Conservation (phyloP, 2,329 filamentous ascomycete genomes). For the Neopestalotiopsis sp. region DNA sequence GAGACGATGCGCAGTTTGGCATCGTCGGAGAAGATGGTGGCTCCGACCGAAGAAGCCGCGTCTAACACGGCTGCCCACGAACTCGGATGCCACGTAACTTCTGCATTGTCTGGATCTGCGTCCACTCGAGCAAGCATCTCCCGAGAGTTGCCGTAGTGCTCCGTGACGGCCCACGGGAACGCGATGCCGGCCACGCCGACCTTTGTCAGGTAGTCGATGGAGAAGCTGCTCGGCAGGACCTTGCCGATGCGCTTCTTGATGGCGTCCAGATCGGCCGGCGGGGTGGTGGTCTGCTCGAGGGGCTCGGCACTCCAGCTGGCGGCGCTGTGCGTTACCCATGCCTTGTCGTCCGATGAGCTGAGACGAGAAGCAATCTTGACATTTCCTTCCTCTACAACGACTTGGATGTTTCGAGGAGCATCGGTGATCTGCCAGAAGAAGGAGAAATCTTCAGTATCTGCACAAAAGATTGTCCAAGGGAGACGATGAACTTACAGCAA, state of each 20-base stretch:
- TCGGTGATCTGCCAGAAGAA: too few species aligned
- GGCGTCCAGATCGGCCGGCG: constrained; percentile 28
- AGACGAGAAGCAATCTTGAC: too few species aligned
- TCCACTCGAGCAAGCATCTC: constrained; percentile 48
- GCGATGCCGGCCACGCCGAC: constrained; percentile 46
- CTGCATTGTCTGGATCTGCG: constrained; percentile 29
- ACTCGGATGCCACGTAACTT: constrained; percentile 3
- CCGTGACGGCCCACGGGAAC: constrained; percentile 45
- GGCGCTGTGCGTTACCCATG: constrained; percentile 40
- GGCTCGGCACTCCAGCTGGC: constrained; percentile 18
- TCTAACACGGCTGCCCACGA: constrained; percentile 47
- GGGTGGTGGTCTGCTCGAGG: neutral
- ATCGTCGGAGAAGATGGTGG: constrained; percentile 42
- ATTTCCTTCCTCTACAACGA: too few species aligned
- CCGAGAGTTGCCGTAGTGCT: constrained; percentile 41
- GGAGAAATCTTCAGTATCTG: neutral
- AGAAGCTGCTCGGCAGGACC: constrained; percentile 37
- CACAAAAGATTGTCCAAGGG: constrained; percentile 4
- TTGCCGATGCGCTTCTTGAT: constrained; percentile 34
- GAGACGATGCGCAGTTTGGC: constrained; percentile 40
- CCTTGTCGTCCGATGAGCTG: constrained; percentile 9
- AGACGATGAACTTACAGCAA: constrained; percentile 32
- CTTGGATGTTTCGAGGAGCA: too few species aligned
- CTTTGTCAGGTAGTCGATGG: constrained; percentile 41
- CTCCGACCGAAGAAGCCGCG: constrained; percentile 47